Percentiles rank a stretch among this genome's conserved stretches.
Evolutionary conservation across 2,329 filamentous ascomycete genomes (phyloP).

Genomic region (Tolypocladium album): DNA sequence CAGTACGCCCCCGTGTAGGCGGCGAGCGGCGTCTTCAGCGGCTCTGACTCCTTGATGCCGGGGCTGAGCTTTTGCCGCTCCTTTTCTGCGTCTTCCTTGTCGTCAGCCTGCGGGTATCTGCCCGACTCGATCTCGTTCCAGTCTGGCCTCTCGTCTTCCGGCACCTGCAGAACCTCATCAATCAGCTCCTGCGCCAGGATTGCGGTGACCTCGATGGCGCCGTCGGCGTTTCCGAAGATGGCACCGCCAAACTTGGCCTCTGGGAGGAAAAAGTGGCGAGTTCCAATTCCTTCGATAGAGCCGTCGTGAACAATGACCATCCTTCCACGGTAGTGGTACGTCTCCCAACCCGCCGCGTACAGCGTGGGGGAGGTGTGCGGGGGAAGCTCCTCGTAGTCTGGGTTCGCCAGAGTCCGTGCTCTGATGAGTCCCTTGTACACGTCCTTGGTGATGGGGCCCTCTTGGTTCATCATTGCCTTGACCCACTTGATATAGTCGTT

Average conservation of each 20-base stretch:
- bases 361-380: conserved; percentile 3
- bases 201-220: conserved; percentile 5
- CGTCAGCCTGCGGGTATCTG: neutral
- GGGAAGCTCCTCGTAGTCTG: conserved; percentile 3
- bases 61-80: conserved; percentile 2
- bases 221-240: conserved; percentile 13
- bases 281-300: conserved; percentile 11
- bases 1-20: conserved; percentile 12
- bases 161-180: conserved; percentile 5
- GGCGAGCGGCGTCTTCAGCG: conserved; percentile 2
- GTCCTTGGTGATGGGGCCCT: conserved; percentile 11
- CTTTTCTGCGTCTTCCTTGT: neutral
- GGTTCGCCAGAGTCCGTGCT: conserved; percentile 8
- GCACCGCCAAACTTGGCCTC: conserved; percentile 12
- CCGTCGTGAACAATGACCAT: conserved; percentile 15
- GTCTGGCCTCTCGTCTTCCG: neutral
- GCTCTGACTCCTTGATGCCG: neutral
- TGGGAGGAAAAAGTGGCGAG: conserved; percentile 16
- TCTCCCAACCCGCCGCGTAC: conserved; percentile 14
- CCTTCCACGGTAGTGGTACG: conserved; percentile 9
- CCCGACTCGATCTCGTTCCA: neutral
- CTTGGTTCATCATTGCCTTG: conserved; percentile 13
- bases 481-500: conserved; percentile 18
- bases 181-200: conserved; percentile 11
- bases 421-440: conserved; percentile 12